These are phyloP conservation scores for Hanseniaspora occidentalis DNA, from an alignment of 805 yeast species.

Conservation along the genomic window DNA sequence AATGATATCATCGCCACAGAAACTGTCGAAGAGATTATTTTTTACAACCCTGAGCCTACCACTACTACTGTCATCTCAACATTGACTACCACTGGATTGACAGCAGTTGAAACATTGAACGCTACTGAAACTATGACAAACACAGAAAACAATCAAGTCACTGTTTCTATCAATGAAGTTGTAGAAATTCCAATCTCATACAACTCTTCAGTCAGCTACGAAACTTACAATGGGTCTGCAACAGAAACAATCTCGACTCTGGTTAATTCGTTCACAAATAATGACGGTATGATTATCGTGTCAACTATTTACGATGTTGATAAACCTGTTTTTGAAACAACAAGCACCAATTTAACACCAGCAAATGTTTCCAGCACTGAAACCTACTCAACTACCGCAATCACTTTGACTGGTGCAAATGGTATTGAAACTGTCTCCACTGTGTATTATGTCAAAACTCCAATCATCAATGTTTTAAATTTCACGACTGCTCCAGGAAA, in stretches of 20 bases:
- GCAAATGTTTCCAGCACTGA: not conserved
- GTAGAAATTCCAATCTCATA: not conserved
- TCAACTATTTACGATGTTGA: not conserved
- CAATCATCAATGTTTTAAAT: not conserved
- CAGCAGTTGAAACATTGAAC: not conserved
- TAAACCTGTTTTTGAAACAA: not conserved
- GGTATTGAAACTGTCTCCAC: slow-evolving; percentile 6
- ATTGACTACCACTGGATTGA: not conserved
- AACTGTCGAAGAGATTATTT: not conserved
- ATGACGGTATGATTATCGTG: not conserved
- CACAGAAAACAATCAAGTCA: not conserved
- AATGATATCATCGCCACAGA: not conserved
- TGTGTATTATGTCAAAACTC: slow-evolving; percentile 8
- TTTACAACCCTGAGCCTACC: not conserved
- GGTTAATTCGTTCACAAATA: not conserved
- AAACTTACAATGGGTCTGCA: not conserved
- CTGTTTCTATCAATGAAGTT: not conserved
- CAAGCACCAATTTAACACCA: not conserved
- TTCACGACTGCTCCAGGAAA: slow-evolving; percentile 9
- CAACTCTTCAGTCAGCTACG: not conserved
- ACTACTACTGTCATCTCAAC: not conserved
- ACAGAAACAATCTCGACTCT: not conserved
- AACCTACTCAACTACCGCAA: slow-evolving; percentile 6
- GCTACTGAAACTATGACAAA: not conserved
- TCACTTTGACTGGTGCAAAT: slow-evolving; percentile 8